Evolutionary conservation across 1,139 yeast genomes (phyloP), one percentile per base, ranked within the genome.

Genomic region (Suhomyces ambrosiae): DNA sequence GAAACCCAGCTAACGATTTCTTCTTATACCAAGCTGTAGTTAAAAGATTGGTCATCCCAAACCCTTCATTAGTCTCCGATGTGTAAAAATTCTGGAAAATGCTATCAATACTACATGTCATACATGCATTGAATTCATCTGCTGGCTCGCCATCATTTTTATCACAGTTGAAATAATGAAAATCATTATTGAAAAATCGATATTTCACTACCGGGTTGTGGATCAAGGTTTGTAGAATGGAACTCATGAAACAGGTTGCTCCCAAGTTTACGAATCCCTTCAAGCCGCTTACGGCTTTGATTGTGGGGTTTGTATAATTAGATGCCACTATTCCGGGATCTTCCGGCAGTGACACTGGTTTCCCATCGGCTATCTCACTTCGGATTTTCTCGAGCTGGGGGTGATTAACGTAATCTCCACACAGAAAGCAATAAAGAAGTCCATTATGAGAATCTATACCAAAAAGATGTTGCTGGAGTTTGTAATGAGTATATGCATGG

Each of bases 221-320:
- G 35, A 92, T 70, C 30, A 90, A 63, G 0, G 95, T 79, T 63
- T 92, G 98, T 30, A 92, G 63, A 12, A 89, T 80, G 26, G 94
- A 86, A 47, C 95, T 86, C 86, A 92, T 90, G 64, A 87, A 92
- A 63, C 98, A 92, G 0, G 98, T 92, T 0, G 97, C 86, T 0
- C 98, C 98, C 79, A 92, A 79, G 58, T 92, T 92, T 38, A 89
- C 82, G 50, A 92, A 79, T 3, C 98, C 98, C 42, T 85, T 76
- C 17, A 92, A 65, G 0, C 97, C 97, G 11, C 82, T 75, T 3
- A 79, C 70, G 1, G 95, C 86, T 33, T 74, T 75, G 49, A 60
- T 71, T 1, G 75, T 58, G 3, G 95, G 94, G n/a, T 69, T 42
- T 13, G 49, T 31, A 39, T 65, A 71, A 38, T 56, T 42, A 5